A percentile compares a stretch with the other conserved stretches of the same genome.
These are phyloP conservation scores for Populus hybrid DNA, from an alignment of 441 rosid genomes.

Conservation along the genomic window DNA sequence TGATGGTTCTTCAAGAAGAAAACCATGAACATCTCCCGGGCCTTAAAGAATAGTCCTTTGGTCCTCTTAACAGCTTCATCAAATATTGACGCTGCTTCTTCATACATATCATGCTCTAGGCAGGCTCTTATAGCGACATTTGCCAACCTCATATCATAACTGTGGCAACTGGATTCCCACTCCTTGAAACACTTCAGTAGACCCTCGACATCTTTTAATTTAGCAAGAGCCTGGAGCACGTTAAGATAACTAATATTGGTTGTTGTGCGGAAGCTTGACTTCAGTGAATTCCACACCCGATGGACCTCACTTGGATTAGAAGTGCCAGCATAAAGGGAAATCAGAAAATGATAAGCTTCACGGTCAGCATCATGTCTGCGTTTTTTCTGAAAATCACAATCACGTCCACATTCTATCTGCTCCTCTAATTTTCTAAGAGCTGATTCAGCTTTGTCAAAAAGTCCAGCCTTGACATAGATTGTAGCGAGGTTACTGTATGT, in stretches of 20 bases:
- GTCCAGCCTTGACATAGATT: too few species aligned
- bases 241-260: slow-evolving; percentile 54
- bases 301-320: slow-evolving; percentile 54
- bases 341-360: slow-evolving; percentile 65
- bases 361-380: slow-evolving; percentile 25
- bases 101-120: slow-evolving; percentile 43
- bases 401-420: slow-evolving; percentile 26
- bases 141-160: slow-evolving; percentile 62
- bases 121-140: slow-evolving; percentile 42
- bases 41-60: slow-evolving; percentile 36
- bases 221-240: slow-evolving; percentile 60
- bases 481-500: slow-evolving; percentile 52
- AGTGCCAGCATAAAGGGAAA: slow-evolving; percentile 58
- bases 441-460: slow-evolving; percentile 65
- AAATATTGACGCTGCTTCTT: slow-evolving; percentile 52
- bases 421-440: slow-evolving; percentile 59
- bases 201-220: slow-evolving; percentile 50
- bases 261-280: slow-evolving; percentile 32
- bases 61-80: slow-evolving; percentile 36
- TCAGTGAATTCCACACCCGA: slow-evolving; percentile 61
- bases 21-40: slow-evolving; percentile 55
- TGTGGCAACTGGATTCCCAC: slow-evolving; percentile 54
- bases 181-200: slow-evolving; percentile 49
- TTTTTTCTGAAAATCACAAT: not conserved
- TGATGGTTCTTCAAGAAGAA: slow-evolving; percentile 44